Base-by-base conservation (phyloP, 148 eudicot genomes). In the Persicaria maculosa region DNA sequence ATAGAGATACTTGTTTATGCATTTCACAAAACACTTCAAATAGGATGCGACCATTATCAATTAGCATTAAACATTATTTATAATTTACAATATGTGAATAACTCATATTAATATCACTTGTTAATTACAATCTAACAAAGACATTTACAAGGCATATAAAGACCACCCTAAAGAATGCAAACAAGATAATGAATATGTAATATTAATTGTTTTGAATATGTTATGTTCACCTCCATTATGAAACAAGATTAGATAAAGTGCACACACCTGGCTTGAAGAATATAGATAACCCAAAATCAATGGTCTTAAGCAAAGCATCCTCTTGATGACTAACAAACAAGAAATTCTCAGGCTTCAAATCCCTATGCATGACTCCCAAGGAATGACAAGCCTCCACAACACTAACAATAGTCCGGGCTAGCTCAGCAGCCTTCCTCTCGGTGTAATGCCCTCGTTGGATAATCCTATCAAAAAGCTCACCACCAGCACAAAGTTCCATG, bases 301-400 rank as follows among this genome's bases (percentile, higher is more conserved):
- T 79, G 16, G 74, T 36, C 48, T 57, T 79, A 44, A 79, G 77
- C 73, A 74, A 55, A 15, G 72, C 71, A 20, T 74, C 80, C 36
- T 74, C 74, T 16, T 52, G 77, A 8, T 67, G 59, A 45, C 57
- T 74, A 20, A 46, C 74, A n/a, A 78, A 78, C 65, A 78, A 22
- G 73, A 78, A 78, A 54, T 77, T 77, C 47, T 77, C 80, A 0
- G 75, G 80, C 50, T 72, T 72, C 75, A 77, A 72, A 46, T 72
- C 75, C 70, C 80, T 16, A 48, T 77, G 75, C 71, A 77, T 77
- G 9, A 77, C 75, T 1, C 80, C 80, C 9, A 77, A 19, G 2
- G 70, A 52, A 74, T 78, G 80, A 25, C 80, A 78, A 31, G 73
- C 69, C 45, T 74, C 73, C 40, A 78, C 55, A 46, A 78, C 77